A percentile compares a stretch with the other conserved stretches of the same genome.
Evolutionary conservation across 768 basidiomycete species (phyloP).

Genomic region (Lactarius sanguifluus): DNA sequence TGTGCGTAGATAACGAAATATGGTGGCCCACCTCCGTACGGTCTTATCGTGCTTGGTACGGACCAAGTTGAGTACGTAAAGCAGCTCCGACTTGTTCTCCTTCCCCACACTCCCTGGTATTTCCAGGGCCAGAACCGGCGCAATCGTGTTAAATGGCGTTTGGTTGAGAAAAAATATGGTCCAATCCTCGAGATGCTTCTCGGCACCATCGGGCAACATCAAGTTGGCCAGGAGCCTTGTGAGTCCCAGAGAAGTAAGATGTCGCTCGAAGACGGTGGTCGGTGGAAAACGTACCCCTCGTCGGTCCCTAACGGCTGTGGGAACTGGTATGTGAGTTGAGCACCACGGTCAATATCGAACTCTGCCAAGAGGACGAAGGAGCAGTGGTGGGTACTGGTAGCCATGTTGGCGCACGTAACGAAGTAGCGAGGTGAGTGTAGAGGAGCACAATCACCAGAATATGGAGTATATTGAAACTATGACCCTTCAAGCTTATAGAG

Average conservation of each 20-base stretch:
- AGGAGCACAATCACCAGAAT: background rate
- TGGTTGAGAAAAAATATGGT: constrained; percentile 99
- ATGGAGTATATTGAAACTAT: background rate
- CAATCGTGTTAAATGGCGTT: constrained; percentile 82
- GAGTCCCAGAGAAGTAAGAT: constrained; percentile 8
- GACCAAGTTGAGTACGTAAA: constrained; percentile 90
- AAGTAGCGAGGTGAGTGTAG: background rate
- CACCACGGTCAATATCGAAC: constrained; percentile 95
- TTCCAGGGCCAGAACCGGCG: constrained; percentile 75
- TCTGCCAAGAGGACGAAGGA: constrained; percentile 97
- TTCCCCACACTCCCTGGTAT: constrained; percentile 41
- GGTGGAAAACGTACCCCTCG: constrained; percentile 66
- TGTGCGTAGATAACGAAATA: background rate
- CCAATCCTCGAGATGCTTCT: constrained; percentile 94
- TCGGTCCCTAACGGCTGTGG: constrained; percentile 93
- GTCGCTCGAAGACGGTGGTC: background rate
- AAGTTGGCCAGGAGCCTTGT: constrained; percentile 88
- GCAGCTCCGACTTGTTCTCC: constrained; percentile 47
- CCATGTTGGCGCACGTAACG: constrained; percentile 40
- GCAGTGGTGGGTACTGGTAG: constrained; percentile 69
- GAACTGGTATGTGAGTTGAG: constrained; percentile 93
- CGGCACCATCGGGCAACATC: constrained; percentile 98
- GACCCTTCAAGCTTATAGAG: background rate
- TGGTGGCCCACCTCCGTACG: constrained; percentile 57
- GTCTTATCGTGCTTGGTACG: constrained; percentile 88